These are phyloP conservation scores for Smittium culicis DNA, from an alignment of 371 early-diverging fungal species.

Conservation along the genomic window DNA sequence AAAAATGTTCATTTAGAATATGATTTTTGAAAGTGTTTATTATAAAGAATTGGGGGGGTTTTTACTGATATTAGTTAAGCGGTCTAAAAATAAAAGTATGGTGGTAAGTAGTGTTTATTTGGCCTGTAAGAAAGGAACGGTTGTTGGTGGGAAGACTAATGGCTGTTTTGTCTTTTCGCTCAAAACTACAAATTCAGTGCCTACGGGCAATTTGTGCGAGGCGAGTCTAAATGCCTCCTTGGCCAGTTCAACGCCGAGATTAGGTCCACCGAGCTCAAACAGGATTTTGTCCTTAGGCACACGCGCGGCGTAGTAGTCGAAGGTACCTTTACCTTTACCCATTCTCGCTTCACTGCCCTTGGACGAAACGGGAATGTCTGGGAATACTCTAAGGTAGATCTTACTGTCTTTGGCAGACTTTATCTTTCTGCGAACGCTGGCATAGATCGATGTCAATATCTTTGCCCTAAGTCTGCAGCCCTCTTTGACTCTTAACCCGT, in stretches of 20 bases:
- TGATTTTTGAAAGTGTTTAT: no score
- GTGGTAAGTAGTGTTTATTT: no score
- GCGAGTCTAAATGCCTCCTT: conserved; percentile 63
- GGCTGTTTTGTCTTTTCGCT: conserved; percentile 26
- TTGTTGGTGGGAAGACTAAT: no score
- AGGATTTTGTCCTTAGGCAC: conserved; percentile 76
- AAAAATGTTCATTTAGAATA: no score
- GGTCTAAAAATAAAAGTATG: no score
- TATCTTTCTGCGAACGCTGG: conserved; percentile 58
- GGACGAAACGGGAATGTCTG: conserved; percentile 81
- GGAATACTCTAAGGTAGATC: conserved; percentile 78
- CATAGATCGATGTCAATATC: conserved; percentile 68
- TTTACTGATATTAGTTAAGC: no score
- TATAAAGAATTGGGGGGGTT: no score
- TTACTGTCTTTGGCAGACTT: conserved; percentile 75
- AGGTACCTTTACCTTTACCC: conserved; percentile 94
- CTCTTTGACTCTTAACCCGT: conserved; percentile 70
- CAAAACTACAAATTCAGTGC: conserved; percentile 47
- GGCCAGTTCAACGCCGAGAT: conserved; percentile 59
- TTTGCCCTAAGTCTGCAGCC: conserved; percentile 69
- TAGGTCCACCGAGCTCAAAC: conserved; percentile 67
- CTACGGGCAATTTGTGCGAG: conserved; percentile 54
- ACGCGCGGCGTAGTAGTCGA: conserved; percentile 84
- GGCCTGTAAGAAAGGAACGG: no score
- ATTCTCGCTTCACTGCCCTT: conserved; percentile 88